Evolutionary conservation across 1,139 yeast genomes (phyloP), one percentile per base, ranked within the genome.

Genomic region (Suhomyces bribrorum): DNA sequence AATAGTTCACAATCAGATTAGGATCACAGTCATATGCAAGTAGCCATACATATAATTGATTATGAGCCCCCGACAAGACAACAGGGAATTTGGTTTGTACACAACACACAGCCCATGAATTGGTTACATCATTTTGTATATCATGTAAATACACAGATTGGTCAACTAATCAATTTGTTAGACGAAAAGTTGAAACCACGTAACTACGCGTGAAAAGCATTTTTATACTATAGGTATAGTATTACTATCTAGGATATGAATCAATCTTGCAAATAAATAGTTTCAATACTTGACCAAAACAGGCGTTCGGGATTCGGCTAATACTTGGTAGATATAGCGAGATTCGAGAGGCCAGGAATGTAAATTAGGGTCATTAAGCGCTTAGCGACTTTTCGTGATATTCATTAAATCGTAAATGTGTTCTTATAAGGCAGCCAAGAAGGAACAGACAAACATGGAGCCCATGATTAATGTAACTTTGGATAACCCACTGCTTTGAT

Each of bases 391-490:
- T 43, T 43, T 29, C 38, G 25, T 39, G 8, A 35, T 12, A 16
- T 22, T 39, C 33, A 30, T 36, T 12, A 28, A 20, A 29, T 29
- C 34, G 24, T 26, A 17, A 23, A n/a, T 9, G 16, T 25, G 20
- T n/a, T 14, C 38, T 34, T 37, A 45, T 32, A 45, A 45, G 11
- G 47, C 41, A 20, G 42, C 44, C 22, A 45, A 31, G 29, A 43
- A 43, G 7, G 48, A 27, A 22, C 44, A 31, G 11, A 39, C 39
- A 14, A 43, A 38, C 14, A 41, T 31, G 5, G 45, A 36, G 12
- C 41, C 37, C 29, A 43, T 15, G 18, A 45, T 15, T 15, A 36
- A 26, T 23, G 41, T 30, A 17, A 32, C 13, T 25, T 45, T 45
- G 29, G 42, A 42, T 4, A 38, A 14, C 3, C 44, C 40, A n/a